Conservation (phyloP, 2,329 filamentous ascomycete species). For the Cladobotryum mycophilum region DNA sequence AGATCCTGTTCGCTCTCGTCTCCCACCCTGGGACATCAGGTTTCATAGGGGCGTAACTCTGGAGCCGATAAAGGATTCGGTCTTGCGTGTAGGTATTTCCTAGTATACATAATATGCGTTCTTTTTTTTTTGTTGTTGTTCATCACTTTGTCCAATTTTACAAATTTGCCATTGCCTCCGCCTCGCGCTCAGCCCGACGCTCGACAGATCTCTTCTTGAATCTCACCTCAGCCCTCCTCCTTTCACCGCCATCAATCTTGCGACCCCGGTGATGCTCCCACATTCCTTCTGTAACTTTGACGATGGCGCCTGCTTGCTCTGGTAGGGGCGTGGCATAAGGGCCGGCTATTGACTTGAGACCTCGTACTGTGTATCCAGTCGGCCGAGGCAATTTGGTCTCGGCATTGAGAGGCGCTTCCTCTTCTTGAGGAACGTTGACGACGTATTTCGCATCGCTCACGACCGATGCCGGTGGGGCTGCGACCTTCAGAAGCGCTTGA, state of each 20-base stretch:
- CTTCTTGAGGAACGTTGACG: constrained; percentile 48
- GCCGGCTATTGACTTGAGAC: constrained; percentile 65
- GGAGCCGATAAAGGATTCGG: too few species aligned
- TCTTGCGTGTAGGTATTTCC: background rate
- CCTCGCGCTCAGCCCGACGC: constrained; percentile 60
- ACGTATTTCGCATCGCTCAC: constrained; percentile 44
- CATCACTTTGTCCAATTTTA: constrained; percentile 15
- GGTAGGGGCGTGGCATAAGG: constrained; percentile 66
- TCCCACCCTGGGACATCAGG: too few species aligned
- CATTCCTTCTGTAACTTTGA: constrained; percentile 76
- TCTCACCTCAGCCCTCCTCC: constrained; percentile 75
- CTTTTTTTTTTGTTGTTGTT: background rate
- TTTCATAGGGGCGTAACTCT: too few species aligned
- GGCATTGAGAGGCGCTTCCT: constrained; percentile 25
- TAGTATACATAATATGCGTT: constrained; percentile 10
- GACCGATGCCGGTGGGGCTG: constrained; percentile 31
- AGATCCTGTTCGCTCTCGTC: too few species aligned
- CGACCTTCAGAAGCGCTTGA: constrained; percentile 45
- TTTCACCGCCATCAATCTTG: constrained; percentile 96
- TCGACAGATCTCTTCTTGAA: constrained; percentile 79
- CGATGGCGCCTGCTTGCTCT: constrained; percentile 55
- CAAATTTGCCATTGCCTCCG: constrained; percentile 29
- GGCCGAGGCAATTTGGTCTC: constrained; percentile 23
- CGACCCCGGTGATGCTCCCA: constrained; percentile 84
- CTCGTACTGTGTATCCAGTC: constrained; percentile 55